Percentiles rank a stretch among this genome's conserved stretches.
Evolutionary conservation across 352 stramenopile genomes (phyloP).

Genomic region (Phytophthora citricola): DNA sequence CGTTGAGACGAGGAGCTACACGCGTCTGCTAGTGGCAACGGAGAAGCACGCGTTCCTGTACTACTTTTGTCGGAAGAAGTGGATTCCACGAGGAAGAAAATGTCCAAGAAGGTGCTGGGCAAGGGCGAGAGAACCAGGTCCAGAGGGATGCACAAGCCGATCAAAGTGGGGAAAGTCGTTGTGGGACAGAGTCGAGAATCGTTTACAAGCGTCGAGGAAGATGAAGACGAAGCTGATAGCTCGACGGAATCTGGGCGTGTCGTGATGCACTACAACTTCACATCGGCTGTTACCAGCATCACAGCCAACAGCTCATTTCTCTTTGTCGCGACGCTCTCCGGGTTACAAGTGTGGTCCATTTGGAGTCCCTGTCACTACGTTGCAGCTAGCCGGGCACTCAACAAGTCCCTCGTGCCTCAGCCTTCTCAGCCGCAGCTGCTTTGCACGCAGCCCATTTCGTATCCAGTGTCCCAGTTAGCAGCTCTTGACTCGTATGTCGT

Average conservation of each 20-base stretch:
- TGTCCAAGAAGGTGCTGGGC: slow-evolving; percentile 80
- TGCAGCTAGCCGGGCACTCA: slow-evolving; percentile 70
- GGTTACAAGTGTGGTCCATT: slow-evolving; percentile 86
- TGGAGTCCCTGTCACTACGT: slow-evolving; percentile 88
- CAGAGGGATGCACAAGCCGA: slow-evolving; percentile 47
- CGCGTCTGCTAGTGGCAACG: slow-evolving; percentile 72
- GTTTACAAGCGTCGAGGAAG: slow-evolving; percentile 45
- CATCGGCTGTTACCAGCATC: slow-evolving; percentile 64
- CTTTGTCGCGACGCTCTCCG: slow-evolving; percentile 75
- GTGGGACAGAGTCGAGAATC: slow-evolving; percentile 38
- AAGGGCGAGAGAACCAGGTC: slow-evolving; percentile 55
- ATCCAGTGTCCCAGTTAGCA: slow-evolving; percentile 63
- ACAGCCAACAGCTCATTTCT: slow-evolving; percentile 88
- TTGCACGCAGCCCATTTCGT: slow-evolving; percentile 68
- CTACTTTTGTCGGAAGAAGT: slow-evolving; percentile 82
- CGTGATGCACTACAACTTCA: slow-evolving; percentile 88
- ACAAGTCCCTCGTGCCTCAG: slow-evolving; percentile 60
- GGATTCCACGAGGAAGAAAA: slow-evolving; percentile 77
- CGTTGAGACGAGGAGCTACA: slow-evolving; percentile 79
- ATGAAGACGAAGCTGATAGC: slow-evolving; percentile 22
- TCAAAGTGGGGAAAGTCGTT: slow-evolving; percentile 45
- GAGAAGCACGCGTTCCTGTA: slow-evolving; percentile 77
- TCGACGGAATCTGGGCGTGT: slow-evolving; percentile 67
- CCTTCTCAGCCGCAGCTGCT: slow-evolving; percentile 77
- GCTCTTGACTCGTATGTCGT: slow-evolving; percentile 83